Base-by-base conservation (phyloP, 108 stramenopile genomes). In the Pseudonitzschia pungens region DNA sequence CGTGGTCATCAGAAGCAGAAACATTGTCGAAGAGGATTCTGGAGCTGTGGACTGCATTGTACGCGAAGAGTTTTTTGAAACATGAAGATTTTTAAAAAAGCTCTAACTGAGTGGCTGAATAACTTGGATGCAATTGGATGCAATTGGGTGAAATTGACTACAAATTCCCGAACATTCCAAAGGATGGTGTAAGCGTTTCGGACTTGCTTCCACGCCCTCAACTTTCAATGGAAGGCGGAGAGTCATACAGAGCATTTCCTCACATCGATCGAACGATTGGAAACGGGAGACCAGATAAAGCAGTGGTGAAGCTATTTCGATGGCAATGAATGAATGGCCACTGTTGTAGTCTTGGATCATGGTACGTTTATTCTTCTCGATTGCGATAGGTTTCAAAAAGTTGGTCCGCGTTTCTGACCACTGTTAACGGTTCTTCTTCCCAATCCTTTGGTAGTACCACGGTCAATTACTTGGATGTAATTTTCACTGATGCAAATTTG, bases 31-130 rank as follows among this genome's bases (percentile, higher is more conserved):
- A 32, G 9, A 33, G 79, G 5, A 64, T 86, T 20, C 71, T 82
- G 52, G 57, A 69, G 1, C 44, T 86, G 20, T 77, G 65, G 74
- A 68, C 80, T 24, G 73, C 60, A 29, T 60, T 86, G 58, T 86
- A 84, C 70, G 83, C 83, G 53, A 69, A 69, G 26, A 83, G 70
- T 2, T 76, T 41, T n/a, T n/a, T n/a, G n/a, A n/a, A n/a, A n/a
- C n/a, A n/a, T n/a, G n/a, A n/a, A n/a, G n/a, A n/a, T n/a, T n/a
- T n/a, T n/a, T n/a, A n/a, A n/a, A n/a, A n/a, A n/a, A n/a, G 31
- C 77, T 22, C 65, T 77, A 2, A 70, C 71, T 32, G 77, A 82
- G 0, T 87, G 86, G 86, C 26, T 87, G 22, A 50, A 31, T 14
- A 51, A 73, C 20, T 77, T 87, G 21, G 53, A 28, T 16, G 55